Evolutionary conservation across 805 yeast species (phyloP).

Genomic region (Suhomyces pyralidae): DNA sequence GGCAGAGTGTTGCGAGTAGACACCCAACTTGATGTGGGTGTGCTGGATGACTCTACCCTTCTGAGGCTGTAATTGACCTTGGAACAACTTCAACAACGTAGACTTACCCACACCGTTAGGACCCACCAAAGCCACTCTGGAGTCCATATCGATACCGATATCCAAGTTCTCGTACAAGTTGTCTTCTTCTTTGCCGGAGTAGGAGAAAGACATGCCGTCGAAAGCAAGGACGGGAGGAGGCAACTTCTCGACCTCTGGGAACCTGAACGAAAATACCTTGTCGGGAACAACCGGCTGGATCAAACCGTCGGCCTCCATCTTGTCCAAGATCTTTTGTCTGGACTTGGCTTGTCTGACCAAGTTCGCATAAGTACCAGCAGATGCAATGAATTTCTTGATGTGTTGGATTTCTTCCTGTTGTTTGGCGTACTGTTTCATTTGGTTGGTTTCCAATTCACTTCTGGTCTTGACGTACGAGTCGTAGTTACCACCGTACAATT

Average conservation of each 20-base stretch:
- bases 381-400: slow-evolving; percentile 97
- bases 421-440: slow-evolving; percentile 94
- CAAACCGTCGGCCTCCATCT: slow-evolving; percentile 99
- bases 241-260: slow-evolving; percentile 92
- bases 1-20: slow-evolving; percentile 97
- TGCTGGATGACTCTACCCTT: slow-evolving; percentile 95
- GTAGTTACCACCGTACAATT: slow-evolving; percentile 94
- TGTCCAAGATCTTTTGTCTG: slow-evolving; percentile 97
- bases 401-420: slow-evolving; percentile 99
- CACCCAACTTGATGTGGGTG: slow-evolving; percentile 96
- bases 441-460: slow-evolving; percentile 89
- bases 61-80: slow-evolving; percentile 88
- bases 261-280: slow-evolving; percentile 88
- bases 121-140: slow-evolving; percentile 95
- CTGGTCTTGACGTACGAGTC: slow-evolving; percentile 96
- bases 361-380: slow-evolving; percentile 99
- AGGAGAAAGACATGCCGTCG: slow-evolving; percentile 90
- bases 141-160: slow-evolving; percentile 99
- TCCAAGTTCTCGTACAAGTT: slow-evolving; percentile 86
- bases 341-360: slow-evolving; percentile 98
- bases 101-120: slow-evolving; percentile 99
- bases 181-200: slow-evolving; percentile 79
- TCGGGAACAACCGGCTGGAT: slow-evolving; percentile 91
- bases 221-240: slow-evolving; percentile 99
- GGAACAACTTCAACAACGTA: slow-evolving; percentile 92